Base-by-base conservation (phyloP, 805 yeast species). In the Sugiyamaella boreocaroliniensis region DNA sequence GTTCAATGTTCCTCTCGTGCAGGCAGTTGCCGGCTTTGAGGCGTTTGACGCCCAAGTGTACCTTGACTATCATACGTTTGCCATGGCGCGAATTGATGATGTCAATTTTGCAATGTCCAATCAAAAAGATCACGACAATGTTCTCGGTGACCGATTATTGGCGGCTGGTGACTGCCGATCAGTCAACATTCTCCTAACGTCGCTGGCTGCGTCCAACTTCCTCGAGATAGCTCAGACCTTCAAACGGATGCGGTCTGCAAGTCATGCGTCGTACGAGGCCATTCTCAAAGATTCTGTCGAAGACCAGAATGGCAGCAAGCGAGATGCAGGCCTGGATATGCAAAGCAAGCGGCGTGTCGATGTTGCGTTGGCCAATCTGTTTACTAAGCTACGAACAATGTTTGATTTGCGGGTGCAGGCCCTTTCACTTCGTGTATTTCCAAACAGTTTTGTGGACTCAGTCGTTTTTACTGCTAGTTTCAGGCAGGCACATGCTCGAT, bases 51-150 rank as follows among this genome's bases (percentile, higher is more conserved):
- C 79, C 2, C 85, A 85, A 61, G 70, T 83, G 4, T 82, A 89
- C 0, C 81, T 92, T 61, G 98, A 93, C 64, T 89, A 82, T 65
- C 97, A 92, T 64, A 80, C 87, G 15, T 89, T 93, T 65, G 77
- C 87, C 34, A 77, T 92, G 45, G 79, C 82, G 2, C 74, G 75
- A 14, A 65, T 85, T 18, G 67, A 72, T 6, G 69, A 71, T 1
- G 69, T 81, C 22, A 69, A 75, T 11, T 67, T 85, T 14, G 80
- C 80, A 22, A 71, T 89, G 16, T 83, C 77, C 65, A 93, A 92
- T 64, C 87, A 85, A 61, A 79, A 81, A 58, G 83, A 77, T 46
- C 54, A 61, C 1, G 58, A 67, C 16, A 73, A 72, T 26, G 64
- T 47, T 22, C 49, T 48, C 12, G 55, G 45, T 16, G 57, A 60